Base-by-base conservation (phyloP, 805 yeast species). In the Yamadazyma tumulicola region DNA sequence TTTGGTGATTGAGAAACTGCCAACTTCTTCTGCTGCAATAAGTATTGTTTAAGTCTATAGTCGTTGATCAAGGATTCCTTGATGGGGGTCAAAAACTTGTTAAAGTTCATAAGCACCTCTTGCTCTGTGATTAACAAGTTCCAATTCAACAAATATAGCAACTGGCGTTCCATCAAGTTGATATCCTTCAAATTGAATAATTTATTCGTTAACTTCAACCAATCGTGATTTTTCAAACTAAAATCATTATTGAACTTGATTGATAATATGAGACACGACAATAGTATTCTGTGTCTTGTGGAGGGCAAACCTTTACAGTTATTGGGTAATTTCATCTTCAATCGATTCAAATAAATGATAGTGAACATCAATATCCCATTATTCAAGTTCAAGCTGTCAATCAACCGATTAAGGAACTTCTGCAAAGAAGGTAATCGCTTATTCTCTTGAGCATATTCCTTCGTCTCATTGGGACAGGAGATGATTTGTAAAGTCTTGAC, bases 131-230 rank as follows among this genome's bases (percentile, higher is more conserved):
- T 69, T 38, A 64, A 59, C 42, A 82, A 62, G 54, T 84, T 81
- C 88, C 89, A 84, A 57, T 81, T 73, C 52, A 84, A 61, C 32
- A 83, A 64, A 50, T 69, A 76, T 34, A 83, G 64, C 39, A 84
- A 62, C 57, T 84, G 91, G 53, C 86, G 74, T 59, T 84, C 94
- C 88, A 84, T 84, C 42, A 82, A 64, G 56, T 82, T 83, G 45
- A 84, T 77, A 54, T 84, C 94, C 43, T 77, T 77, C 36, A 71
- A 59, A 30, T 69, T 63, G 59, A 84, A 82, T 26, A 84, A 65
- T 2, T 85, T 87, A 49, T 83, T 88, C 5, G 91, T 80, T 58
- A 81, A 81, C 47, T 72, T 74, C 26, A 86, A 79, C 94, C 94
- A 84, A 57, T 83, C 88, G 45, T 69, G 67, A 59, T 84, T 84